Percentiles rank a stretch among this genome's conserved stretches.
Conservation (phyloP, 164 flowering plant genomes). For the Amborella trichopoda region DNA sequence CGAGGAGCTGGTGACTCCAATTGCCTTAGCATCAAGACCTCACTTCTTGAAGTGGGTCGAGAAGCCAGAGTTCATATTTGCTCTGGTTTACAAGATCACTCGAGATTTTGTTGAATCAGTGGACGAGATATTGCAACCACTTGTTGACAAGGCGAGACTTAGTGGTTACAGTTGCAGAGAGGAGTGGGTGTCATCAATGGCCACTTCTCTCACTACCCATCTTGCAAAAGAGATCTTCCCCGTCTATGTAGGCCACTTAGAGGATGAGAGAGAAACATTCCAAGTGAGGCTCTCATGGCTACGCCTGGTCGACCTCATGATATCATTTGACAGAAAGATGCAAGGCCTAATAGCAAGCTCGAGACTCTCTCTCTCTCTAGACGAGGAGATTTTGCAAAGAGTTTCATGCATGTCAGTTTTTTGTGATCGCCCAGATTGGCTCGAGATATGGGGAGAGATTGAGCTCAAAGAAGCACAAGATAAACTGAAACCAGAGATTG, state of each 20-base stretch:
- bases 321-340: conserved; percentile 67
- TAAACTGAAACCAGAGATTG: conserved; percentile 53
- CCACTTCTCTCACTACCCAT: conserved; percentile 55
- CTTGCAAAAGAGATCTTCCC: conserved; percentile 86
- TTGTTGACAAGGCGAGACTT: conserved; percentile 85
- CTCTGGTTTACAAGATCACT: conserved; percentile 74
- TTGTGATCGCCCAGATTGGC: conserved; percentile 94
- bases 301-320: conserved; percentile 85
- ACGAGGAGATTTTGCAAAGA: conserved; percentile 45
- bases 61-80: conserved; percentile 87
- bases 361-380: conserved; percentile 37
- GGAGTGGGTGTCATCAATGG: conserved; percentile 97
- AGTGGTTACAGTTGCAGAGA: conserved; percentile 94
- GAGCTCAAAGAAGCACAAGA: conserved; percentile 49
- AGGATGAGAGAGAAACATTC: conserved; percentile 34
- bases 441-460: conserved; percentile 81
- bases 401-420: conserved; percentile 69
- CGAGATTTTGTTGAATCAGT: conserved; percentile 82
- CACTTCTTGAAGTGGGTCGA: conserved; percentile 87
- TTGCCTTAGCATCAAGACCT: conserved; percentile 53
- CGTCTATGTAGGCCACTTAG: conserved; percentile 32
- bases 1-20: conserved; percentile 92
- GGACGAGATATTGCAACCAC: conserved; percentile 93
- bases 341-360: conserved; percentile 52
- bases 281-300: conserved; percentile 64